These are phyloP conservation scores for Dichotomocladium elegans DNA, from an alignment of 371 early-diverging fungal genomes.

Conservation along the genomic window DNA sequence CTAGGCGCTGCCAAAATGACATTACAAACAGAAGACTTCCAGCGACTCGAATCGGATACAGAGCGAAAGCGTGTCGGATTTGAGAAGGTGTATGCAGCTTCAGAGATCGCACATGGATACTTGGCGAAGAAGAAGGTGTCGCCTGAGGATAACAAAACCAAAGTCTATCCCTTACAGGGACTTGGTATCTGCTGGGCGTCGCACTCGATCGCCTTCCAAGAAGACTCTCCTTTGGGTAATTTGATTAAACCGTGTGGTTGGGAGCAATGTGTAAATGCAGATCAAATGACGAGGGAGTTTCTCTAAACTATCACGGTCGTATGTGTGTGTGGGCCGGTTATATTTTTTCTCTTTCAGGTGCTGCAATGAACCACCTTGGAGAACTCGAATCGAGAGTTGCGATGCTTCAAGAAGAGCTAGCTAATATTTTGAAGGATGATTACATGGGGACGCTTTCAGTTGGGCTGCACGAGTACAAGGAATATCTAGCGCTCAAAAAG, in stretches of 20 bases:
- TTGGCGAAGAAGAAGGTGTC: slow-evolving; percentile 53
- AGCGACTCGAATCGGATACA: slow-evolving; percentile 30
- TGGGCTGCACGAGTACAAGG: slow-evolving; percentile 57
- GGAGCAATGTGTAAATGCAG: neutral
- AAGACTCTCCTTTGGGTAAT: slow-evolving; percentile 61
- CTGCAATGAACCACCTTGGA: slow-evolving; percentile 54
- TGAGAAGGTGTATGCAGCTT: slow-evolving; percentile 31
- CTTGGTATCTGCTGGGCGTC: slow-evolving; percentile 57
- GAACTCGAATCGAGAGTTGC: slow-evolving; percentile 64
- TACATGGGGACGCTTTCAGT: slow-evolving; percentile 45
- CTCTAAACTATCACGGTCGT: neutral
- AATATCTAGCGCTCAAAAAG: slow-evolving; percentile 64
- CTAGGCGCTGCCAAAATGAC: slow-evolving; percentile 47
- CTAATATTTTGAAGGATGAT: slow-evolving; percentile 32
- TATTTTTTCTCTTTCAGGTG: slow-evolving; percentile 25
- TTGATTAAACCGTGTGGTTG: neutral
- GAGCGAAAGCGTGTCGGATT: slow-evolving; percentile 28
- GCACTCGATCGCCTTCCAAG: slow-evolving; percentile 53
- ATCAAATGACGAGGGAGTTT: neutral
- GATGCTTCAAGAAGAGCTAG: slow-evolving; percentile 53
- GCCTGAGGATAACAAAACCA: slow-evolving; percentile 57
- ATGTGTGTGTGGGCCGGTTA: neutral
- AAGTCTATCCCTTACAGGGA: slow-evolving; percentile 55
- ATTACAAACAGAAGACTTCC: slow-evolving; percentile 43
- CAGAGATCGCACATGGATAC: slow-evolving; percentile 16